Evolutionary conservation across 768 basidiomycete species (phyloP), one percentile per base, ranked within the genome.

Genomic region (Flagelloscypha sp.): DNA sequence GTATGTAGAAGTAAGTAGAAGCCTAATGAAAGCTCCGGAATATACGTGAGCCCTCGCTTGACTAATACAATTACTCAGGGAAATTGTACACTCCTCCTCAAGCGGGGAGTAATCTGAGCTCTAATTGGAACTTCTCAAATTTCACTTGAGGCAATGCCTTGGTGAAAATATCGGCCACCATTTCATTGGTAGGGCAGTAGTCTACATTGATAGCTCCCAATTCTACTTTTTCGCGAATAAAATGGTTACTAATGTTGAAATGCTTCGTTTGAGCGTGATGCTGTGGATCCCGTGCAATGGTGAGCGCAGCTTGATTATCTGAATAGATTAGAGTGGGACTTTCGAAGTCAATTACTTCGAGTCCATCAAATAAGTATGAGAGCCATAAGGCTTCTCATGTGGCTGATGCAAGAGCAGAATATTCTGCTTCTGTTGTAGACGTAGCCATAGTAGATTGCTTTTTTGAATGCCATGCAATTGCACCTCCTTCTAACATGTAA

Each of bases 391-490:
- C 38, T 17, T 56, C 41, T 25, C 48, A 42, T 5, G 37, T 24
- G 2, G 55, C 47, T 19, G 56, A 43, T 2, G 51, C 33, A 3
- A 44, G 27, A 10, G 57, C 53, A 29, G 59, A 46, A 24, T 57
- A 57, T 27, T 57, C 51, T 0, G 52, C 47, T 24, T 55, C 48
- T 1, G 43, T 42, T 3, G 53, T 50, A 0, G 53, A 56, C 5
- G 44, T 22, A 1, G 45, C 37, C 6, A 49, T 39, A 4, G 30
- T 36, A 1, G 35, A 24, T 27, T 63, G 62, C n/a, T 41, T 43
- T 35, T 55, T 57, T 3, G 56, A 48, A 5, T 35, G 43, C 61
- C 61, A 63, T 5, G 48, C 47, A 1, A 56, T 48, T 0, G 54
- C 42, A 0, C 52, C 50, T 1, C 55, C 56, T 11, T 44, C 49